Conservation (phyloP, 352 stramenopile genomes). For the Globisporangium barbulae region DNA sequence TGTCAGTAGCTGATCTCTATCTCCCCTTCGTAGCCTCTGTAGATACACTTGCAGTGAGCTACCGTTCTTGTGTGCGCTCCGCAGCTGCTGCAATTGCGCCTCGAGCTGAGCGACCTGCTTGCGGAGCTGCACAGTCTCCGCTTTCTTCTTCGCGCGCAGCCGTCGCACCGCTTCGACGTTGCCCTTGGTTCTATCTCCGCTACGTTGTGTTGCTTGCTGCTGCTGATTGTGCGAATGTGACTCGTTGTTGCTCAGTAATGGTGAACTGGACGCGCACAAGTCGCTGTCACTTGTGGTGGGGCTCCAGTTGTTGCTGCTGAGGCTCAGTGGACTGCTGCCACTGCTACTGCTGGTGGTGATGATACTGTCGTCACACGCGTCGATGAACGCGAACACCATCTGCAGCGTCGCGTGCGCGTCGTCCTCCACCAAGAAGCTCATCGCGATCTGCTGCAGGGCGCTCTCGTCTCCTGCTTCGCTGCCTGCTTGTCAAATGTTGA, state of each 20-base stretch:
- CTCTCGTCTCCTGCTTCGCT: too few species aligned
- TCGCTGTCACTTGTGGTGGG: background rate
- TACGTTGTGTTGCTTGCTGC: background rate
- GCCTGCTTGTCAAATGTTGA: too few species aligned
- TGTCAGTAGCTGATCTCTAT: background rate
- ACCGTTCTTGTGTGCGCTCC: background rate
- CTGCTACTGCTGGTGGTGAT: background rate
- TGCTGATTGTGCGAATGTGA: background rate
- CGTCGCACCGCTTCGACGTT: background rate
- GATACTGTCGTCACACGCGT: slow-evolving; percentile 23
- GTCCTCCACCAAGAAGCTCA: slow-evolving; percentile 15
- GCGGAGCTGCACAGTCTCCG: background rate
- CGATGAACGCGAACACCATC: slow-evolving; percentile 39
- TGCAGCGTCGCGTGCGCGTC: slow-evolving; percentile 27
- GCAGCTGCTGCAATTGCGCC: background rate
- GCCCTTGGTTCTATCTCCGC: background rate
- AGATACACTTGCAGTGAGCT: slow-evolving; percentile 6
- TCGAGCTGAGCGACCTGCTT: slow-evolving; percentile 8
- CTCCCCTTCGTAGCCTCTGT: background rate
- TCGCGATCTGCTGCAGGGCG: too few species aligned
- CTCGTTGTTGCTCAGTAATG: background rate
- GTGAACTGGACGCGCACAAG: background rate
- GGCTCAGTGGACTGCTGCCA: background rate
- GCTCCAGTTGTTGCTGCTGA: background rate
- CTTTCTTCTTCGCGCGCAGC: slow-evolving; percentile 9